Percentiles rank a stretch among this genome's conserved stretches.
phyloP scores from a whole-genome alignment of 106 monocot species.

The Dendrobium nobile region DNA sequence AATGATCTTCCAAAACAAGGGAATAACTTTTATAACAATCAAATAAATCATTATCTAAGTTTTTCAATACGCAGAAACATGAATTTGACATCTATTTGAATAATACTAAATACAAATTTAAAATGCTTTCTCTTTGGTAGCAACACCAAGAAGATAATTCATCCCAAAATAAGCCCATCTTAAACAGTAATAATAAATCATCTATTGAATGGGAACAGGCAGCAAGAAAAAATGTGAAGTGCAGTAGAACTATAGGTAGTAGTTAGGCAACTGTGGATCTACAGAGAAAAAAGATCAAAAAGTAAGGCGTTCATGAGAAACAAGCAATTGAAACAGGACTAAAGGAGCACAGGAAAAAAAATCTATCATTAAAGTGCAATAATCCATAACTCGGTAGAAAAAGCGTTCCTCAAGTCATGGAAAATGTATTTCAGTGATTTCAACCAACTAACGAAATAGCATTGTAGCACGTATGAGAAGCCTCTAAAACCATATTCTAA shows the following conservation, averaged over 20 bases:
- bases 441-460: background rate
- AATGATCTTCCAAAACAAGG: background rate
- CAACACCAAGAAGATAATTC: background rate
- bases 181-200: background rate
- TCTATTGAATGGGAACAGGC: background rate
- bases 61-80: background rate
- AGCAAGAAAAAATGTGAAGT: background rate
- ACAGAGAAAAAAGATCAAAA: background rate
- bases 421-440: background rate
- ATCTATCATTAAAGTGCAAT: background rate
- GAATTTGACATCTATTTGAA: background rate
- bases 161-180: background rate
- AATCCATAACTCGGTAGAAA: background rate
- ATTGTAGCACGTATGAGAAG: background rate
- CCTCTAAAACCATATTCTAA: background rate
- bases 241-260: background rate
- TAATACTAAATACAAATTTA: background rate
- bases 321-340: background rate
- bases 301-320: background rate
- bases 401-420: background rate
- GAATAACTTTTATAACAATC: background rate
- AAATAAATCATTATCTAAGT: background rate
- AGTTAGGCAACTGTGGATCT: background rate
- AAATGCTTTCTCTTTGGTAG: background rate
- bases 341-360: background rate